Evolutionary conservation across 2,329 filamentous ascomycete genomes (phyloP).

Genomic region (Alternaria dauci): DNA sequence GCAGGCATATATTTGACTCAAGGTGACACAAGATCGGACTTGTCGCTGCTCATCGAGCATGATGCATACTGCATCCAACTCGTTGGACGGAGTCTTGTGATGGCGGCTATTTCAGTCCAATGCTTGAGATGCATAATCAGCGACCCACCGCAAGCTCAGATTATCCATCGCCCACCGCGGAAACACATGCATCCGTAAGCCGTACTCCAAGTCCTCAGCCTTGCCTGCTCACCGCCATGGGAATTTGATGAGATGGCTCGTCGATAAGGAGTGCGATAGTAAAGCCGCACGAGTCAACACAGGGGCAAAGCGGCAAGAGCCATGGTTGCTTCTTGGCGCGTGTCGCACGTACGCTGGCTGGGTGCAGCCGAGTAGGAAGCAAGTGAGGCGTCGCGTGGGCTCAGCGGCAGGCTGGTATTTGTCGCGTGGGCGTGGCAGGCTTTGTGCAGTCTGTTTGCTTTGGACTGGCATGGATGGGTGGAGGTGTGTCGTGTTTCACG

Average conservation of each 20-base stretch:
- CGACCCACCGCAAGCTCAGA: slow-evolving; percentile 1
- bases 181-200: slow-evolving; percentile 6
- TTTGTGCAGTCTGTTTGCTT: slow-evolving; percentile 14
- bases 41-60: neutral
- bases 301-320: slow-evolving; percentile 15
- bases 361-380: neutral
- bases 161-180: neutral
- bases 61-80: neutral
- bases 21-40: neutral
- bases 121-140: slow-evolving; percentile 18
- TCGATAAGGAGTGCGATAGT: slow-evolving; percentile 13
- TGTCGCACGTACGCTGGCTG: slow-evolving; percentile 12
- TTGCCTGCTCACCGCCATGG: slow-evolving; percentile 2
- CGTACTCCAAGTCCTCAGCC: neutral
- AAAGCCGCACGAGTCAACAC: slow-evolving; percentile 12
- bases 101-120: slow-evolving; percentile 17
- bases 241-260: neutral
- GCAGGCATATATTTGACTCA: neutral
- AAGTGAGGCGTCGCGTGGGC: slow-evolving; percentile 15
- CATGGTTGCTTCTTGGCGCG: slow-evolving; percentile 16
- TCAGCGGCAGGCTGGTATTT: slow-evolving; percentile 11
- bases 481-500: slow-evolving; percentile 14
- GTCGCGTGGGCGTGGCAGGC: slow-evolving; percentile 15
- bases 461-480: slow-evolving; percentile 9
- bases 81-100: neutral